phyloP scores from a whole-genome alignment of 1,139 yeast species.

The Sugiyamaella pinicola region DNA sequence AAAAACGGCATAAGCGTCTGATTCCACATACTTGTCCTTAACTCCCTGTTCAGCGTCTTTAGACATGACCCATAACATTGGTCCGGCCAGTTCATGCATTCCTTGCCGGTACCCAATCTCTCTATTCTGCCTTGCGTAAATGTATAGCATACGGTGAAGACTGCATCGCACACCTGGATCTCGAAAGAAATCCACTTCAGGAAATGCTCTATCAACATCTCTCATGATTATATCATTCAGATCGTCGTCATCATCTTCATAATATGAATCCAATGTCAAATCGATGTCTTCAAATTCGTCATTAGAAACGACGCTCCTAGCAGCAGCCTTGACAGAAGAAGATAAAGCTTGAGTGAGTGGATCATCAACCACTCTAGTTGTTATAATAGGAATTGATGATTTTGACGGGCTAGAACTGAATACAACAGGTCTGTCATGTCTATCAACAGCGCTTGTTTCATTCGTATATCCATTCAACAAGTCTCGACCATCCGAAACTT shows the following conservation, averaged over 20 bases:
- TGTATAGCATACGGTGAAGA: constrained; percentile 51
- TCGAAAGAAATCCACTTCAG: constrained; percentile 55
- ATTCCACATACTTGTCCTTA: constrained; percentile 28
- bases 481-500: background rate
- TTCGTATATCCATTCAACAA: no score
- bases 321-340: constrained; percentile 5
- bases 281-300: constrained; percentile 22
- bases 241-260: constrained; percentile 32
- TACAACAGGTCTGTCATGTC: no score
- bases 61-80: constrained; percentile 43
- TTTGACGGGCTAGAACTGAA: constrained; percentile 1
- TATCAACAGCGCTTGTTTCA: no score
- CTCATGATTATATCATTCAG: constrained; percentile 37
- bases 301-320: background rate
- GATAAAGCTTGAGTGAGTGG: constrained; percentile 19
- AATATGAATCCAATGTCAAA: constrained; percentile 28
- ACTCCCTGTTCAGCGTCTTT: constrained; percentile 9
- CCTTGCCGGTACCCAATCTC: constrained; percentile 63
- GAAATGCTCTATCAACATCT: constrained; percentile 62
- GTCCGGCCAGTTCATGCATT: constrained; percentile 60
- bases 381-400: constrained; percentile 1
- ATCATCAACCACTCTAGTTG: constrained; percentile 18
- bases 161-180: constrained; percentile 37
- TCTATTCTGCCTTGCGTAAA: constrained; percentile 55
- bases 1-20: constrained; percentile 41